Evolutionary conservation across 73 alveolate species (phyloP), one percentile per base, ranked within the genome.

Genomic region (Paraurostyla sp.): DNA sequence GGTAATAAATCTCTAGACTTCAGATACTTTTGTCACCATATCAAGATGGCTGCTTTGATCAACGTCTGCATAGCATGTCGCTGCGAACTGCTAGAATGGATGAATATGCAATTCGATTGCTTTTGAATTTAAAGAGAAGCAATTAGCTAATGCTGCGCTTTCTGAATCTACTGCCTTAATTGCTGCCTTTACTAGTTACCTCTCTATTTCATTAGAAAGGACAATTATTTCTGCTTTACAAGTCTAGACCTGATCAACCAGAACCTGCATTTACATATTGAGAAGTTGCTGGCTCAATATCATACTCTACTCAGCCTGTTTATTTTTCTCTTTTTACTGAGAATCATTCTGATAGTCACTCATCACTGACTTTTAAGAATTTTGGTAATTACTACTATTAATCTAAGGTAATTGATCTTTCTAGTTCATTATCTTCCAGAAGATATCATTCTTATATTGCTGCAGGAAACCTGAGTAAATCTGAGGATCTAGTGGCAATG

Each of bases 31-130:
- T 36, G 92, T 80, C 0, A 91, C 89, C 90, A 91, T 91, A 71
- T 91, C 96, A 27, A 91, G 76, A 75, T 91, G 96, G 46, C 90
- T 65, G 35, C 84, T 30, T 91, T 16, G 41, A 48, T 91, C 96
- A 0, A 91, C 96, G 0, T 46, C 22, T 18, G 91, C 65, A 71
- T 65, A 91, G 52, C 83, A 62, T 13, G 91, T 87, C 29, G 84
- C 49, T 13, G 96, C 91, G 75, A 91, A 91, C 51, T 91, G 83
- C 68, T 91, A 82, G 88, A 80, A 84, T 0, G 96, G 96, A 84
- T 91, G 96, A 0, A 83, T 81, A 43, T 63, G 69, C 45, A 76
- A 58, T 0, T 89, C 76, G 4, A 91, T 65, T 0, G 36, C 71
- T n/a, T 76, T 78, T 25, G 92, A 15, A 15, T 49, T 68, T 13